Percentiles rank a stretch among this genome's conserved stretches.
Conservation (phyloP, 495 filamentous ascomycete species). For the Hypoxylon fuscum region DNA sequence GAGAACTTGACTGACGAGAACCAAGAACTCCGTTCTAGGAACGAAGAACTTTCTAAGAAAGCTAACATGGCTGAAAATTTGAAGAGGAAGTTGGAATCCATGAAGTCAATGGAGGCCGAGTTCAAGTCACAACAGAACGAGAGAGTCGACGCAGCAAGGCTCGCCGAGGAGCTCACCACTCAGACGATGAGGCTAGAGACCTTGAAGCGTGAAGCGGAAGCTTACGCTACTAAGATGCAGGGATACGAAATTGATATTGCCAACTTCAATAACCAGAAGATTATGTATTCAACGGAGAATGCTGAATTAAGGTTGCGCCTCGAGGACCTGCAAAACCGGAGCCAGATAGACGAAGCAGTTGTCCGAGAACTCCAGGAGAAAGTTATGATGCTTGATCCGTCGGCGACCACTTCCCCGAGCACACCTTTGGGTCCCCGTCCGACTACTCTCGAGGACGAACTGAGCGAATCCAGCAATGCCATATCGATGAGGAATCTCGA, state of each 20-base stretch:
- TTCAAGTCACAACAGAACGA: constrained; percentile 55
- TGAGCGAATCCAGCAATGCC: constrained; percentile 45
- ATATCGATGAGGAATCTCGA: constrained; percentile 49
- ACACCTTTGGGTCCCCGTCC: constrained; percentile 33
- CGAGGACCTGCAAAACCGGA: constrained; percentile 37
- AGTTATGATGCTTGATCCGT: constrained; percentile 45
- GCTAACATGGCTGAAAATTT: constrained; percentile 80
- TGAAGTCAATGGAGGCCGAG: constrained; percentile 46
- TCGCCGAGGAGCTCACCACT: constrained; percentile 57
- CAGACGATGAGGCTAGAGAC: constrained; percentile 42
- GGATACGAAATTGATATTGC: constrained; percentile 46
- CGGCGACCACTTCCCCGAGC: constrained; percentile 28
- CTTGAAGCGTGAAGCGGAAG: constrained; percentile 40
- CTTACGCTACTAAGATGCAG: constrained; percentile 44
- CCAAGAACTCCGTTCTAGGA: constrained; percentile 73
- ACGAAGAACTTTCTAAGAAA: constrained; percentile 78
- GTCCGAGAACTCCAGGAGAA: constrained; percentile 45
- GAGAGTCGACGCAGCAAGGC: constrained; percentile 52
- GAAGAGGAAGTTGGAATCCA: constrained; percentile 77
- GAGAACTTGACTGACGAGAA: constrained; percentile 62
- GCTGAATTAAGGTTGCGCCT: constrained; percentile 37
- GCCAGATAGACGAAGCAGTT: constrained; percentile 42
- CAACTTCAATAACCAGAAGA: constrained; percentile 41
- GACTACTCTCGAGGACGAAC: constrained; percentile 41
- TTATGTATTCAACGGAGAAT: constrained; percentile 38